Percentiles rank a stretch among this genome's conserved stretches.
Conservation (phyloP, 1,284 basidiomycete genomes). For the Austroboletus niveus region DNA sequence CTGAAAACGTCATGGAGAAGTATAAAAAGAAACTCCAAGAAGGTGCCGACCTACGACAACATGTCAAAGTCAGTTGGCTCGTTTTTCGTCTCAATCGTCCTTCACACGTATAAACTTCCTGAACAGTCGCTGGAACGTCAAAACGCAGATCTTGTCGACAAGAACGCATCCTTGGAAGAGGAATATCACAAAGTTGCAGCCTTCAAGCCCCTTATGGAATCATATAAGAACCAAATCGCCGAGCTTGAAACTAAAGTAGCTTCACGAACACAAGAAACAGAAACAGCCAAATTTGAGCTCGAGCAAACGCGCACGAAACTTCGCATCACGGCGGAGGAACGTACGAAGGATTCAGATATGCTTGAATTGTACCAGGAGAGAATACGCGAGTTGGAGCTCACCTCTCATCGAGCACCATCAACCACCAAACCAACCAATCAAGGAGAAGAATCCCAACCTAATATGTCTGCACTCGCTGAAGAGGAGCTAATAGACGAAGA, state of each 20-base stretch:
- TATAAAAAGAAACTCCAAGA: conserved; percentile 99
- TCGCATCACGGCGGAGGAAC: conserved; percentile 67
- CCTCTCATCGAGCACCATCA: conserved; percentile 45
- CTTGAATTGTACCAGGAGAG: conserved; percentile 89
- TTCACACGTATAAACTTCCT: conserved; percentile 1
- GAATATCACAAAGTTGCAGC: conserved; percentile 85
- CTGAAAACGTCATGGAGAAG: conserved; percentile 97
- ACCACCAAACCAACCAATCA: conserved; percentile 17
- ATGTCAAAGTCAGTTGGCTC: conserved; percentile 65
- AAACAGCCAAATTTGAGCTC: conserved; percentile 72
- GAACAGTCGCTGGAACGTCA: conserved; percentile 83
- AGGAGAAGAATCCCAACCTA: conserved; percentile 22
- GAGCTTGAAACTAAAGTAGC: conserved; percentile 76
- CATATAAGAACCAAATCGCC: conserved; percentile 86
- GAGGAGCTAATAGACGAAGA: conserved; percentile 41
- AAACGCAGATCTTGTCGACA: conserved; percentile 88
- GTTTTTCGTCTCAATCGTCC: conserved; percentile 1
- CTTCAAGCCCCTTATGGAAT: conserved; percentile 89
- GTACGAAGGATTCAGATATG: conserved; percentile 79
- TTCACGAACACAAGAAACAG: conserved; percentile 65
- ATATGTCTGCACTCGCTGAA: conserved; percentile 39
- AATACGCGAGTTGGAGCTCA: conserved; percentile 84
- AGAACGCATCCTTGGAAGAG: conserved; percentile 87
- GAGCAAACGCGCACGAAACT: conserved; percentile 72
- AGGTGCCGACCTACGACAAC: conserved; percentile 81